A percentile compares a stretch with the other conserved stretches of the same genome.
phyloP scores from a whole-genome alignment of 208 protist genomes.

The Trypanosoma congolense region DNA sequence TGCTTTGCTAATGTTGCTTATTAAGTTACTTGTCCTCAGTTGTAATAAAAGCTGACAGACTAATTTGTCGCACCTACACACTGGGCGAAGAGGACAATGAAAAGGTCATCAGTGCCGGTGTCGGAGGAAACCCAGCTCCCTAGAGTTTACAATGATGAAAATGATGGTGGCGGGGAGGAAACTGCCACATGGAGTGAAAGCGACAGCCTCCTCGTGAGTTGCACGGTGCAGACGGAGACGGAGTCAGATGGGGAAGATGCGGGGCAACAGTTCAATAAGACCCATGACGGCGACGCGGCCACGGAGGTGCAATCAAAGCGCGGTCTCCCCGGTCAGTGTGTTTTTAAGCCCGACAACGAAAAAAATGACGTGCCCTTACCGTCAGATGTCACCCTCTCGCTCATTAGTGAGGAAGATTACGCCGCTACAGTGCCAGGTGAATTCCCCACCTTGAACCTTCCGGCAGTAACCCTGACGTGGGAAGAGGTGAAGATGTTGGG shows the following conservation, averaged over 20 bases:
- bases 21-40: too few species aligned
- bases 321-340: background rate
- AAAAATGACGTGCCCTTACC: too few species aligned
- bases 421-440: background rate
- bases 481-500: background rate
- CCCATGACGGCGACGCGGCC: constrained; percentile 6
- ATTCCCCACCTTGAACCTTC: background rate
- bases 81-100: too few species aligned
- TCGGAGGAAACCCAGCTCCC: too few species aligned
- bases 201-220: constrained; percentile 4
- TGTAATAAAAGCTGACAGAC: too few species aligned
- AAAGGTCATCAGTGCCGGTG: too few species aligned
- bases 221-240: constrained; percentile 10
- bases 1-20: too few species aligned
- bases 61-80: too few species aligned
- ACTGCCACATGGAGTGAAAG: constrained; percentile 3
- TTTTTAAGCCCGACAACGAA: too few species aligned
- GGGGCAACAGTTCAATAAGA: background rate
- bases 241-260: constrained; percentile 1
- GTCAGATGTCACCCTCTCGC: too few species aligned
- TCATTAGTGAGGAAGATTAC: background rate
- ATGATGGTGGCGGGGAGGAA: constrained; percentile 6
- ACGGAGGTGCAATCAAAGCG: constrained; percentile 2
- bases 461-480: background rate
- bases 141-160: background rate